Base-by-base conservation (phyloP, 176 grass and related monocot genomes). In the Oryza officinalis region DNA sequence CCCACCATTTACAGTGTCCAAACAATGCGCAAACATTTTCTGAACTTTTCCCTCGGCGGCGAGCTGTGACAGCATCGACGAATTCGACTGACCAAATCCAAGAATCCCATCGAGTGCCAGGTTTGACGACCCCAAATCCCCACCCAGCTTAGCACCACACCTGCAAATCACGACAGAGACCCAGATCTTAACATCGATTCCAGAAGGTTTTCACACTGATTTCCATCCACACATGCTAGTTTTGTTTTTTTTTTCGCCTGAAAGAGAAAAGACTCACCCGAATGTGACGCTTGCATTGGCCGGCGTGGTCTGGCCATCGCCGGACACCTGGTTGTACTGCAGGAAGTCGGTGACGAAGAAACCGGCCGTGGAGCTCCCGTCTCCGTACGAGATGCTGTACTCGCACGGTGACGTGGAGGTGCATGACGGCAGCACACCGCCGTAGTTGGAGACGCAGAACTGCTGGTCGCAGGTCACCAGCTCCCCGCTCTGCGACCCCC, bases 61-160 rank as follows among this genome's bases (percentile, higher is more conserved):
- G 30, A 98, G 77, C 71, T 98, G 96, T 9, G 96, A 93, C 5
- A 98, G 72, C 83, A 98, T 72, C 3, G 96, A 98, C 15, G 91
- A 78, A 77, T 95, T 93, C 18, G 96, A 41, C 72, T 98, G 96
- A 26, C 96, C 96, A 65, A 98, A 98, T 76, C 96, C 96, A 65
- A 98, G 85, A 84, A 98, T 98, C 73, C 96, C 96, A 60, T 98
- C 96, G 46, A 98, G 89, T 2, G 96, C 96, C 88, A 90, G 82
- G 38, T 2, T 83, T 6, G 93, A 85, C 31, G 92, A 92, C 35
- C 91, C 92, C 82, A 98, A 74, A 87, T 88, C 93, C 67, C 96
- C 96, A 87, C 88, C 91, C 45, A 93, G 89, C 76, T 98, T 83
- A 31, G 93, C 91, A 30, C 96, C 92, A 40, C 96, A 98, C 80